These are phyloP conservation scores for Trichoderma pleuroti DNA, from an alignment of 2,329 filamentous ascomycete species.

Conservation along the genomic window DNA sequence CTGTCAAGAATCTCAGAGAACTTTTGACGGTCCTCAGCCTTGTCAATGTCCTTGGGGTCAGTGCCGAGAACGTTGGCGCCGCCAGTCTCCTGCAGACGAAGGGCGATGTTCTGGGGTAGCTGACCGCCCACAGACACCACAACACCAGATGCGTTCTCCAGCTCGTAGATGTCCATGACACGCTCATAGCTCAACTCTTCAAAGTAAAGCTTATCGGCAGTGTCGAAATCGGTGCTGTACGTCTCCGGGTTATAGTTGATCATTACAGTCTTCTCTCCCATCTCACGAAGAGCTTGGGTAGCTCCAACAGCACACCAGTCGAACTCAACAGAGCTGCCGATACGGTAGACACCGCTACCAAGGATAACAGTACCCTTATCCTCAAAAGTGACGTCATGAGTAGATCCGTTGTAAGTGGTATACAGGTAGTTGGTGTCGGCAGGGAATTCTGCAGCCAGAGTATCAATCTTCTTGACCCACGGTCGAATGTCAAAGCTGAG, in stretches of 20 bases:
- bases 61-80: constrained; percentile 90
- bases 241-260: constrained; percentile 89
- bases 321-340: constrained; percentile 96
- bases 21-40: constrained; percentile 96
- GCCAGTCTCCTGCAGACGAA: constrained; percentile 86
- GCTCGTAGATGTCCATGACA: constrained; percentile 98
- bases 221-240: constrained; percentile 78
- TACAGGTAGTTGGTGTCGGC: constrained; percentile 94
- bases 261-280: constrained; percentile 97
- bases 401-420: constrained; percentile 94
- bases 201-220: constrained; percentile 89
- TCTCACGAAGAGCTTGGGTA: constrained; percentile 73
- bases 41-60: constrained; percentile 91
- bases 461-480: constrained; percentile 98
- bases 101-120: constrained; percentile 94
- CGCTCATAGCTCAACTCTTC: constrained; percentile 96
- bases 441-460: constrained; percentile 92
- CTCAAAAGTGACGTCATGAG: constrained; percentile 90
- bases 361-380: constrained; percentile 88
- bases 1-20: constrained; percentile 97
- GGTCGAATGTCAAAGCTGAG: constrained; percentile 85
- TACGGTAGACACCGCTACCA: constrained; percentile 94
- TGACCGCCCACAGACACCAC: constrained; percentile 96
- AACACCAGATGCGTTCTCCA: constrained; percentile 79
- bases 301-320: constrained; percentile 97